Conservation (phyloP, 2,329 filamentous ascomycete species). For the Cladosporium phlei region DNA sequence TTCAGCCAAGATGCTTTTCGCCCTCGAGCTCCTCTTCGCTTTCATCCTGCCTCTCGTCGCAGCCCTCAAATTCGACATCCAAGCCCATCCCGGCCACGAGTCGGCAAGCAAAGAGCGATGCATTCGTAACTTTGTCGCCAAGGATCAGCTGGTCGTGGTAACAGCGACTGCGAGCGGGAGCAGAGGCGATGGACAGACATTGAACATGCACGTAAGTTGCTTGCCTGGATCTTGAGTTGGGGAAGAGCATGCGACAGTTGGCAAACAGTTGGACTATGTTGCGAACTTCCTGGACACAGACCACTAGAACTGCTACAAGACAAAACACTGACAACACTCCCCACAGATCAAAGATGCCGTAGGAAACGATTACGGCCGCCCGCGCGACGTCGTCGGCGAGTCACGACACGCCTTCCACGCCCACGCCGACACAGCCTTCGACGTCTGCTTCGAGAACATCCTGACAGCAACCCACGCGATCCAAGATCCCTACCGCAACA, state of each 20-base stretch:
- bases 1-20: constrained; percentile 9
- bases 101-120: constrained; percentile 70
- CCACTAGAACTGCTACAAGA: background rate
- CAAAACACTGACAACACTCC: constrained; percentile 8
- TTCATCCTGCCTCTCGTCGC: constrained; percentile 40
- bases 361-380: constrained; percentile 90
- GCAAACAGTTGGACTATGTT: no score
- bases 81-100: constrained; percentile 61
- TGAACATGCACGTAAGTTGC: constrained; percentile 85
- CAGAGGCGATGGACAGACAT: constrained; percentile 83
- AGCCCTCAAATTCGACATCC: constrained; percentile 91
- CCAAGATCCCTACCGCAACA: constrained; percentile 57
- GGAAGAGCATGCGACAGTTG: background rate
- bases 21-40: constrained; percentile 35
- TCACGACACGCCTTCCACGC: constrained; percentile 91
- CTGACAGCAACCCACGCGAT: constrained; percentile 50
- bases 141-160: constrained; percentile 90
- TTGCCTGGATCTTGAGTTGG: background rate
- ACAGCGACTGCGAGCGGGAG: constrained; percentile 81
- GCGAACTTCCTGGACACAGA: no score
- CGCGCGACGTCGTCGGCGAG: constrained; percentile 87
- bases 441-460: constrained; percentile 24
- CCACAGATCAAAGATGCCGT: constrained; percentile 85
- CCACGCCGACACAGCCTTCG: constrained; percentile 64
- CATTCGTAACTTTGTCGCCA: constrained; percentile 90